These are phyloP conservation scores for Septoria linicola DNA, from an alignment of 2,329 filamentous ascomycete species.

Conservation along the genomic window DNA sequence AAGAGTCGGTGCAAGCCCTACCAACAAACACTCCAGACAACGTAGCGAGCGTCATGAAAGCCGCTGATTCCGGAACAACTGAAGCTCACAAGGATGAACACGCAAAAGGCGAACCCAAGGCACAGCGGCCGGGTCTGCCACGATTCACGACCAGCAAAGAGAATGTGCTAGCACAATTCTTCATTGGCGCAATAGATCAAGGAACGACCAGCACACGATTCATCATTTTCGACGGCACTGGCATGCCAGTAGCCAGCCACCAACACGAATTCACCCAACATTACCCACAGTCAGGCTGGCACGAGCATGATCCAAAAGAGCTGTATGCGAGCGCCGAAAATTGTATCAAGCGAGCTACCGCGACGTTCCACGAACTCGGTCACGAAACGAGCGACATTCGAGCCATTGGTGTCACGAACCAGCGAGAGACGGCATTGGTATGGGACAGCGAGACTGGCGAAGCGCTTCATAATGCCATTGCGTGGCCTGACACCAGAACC, in stretches of 20 bases:
- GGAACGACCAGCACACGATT: constrained; percentile 88
- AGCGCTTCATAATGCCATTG: constrained; percentile 78
- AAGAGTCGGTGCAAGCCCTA: constrained; percentile 12
- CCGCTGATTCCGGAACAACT: constrained; percentile 17
- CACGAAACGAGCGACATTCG: constrained; percentile 67
- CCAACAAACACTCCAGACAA: constrained; percentile 3
- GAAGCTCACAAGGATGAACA: constrained; percentile 10
- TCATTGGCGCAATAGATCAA: constrained; percentile 85
- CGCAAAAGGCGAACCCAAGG: constrained; percentile 13
- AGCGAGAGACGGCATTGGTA: constrained; percentile 82
- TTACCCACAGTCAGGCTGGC: constrained; percentile 84
- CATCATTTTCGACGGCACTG: constrained; percentile 80
- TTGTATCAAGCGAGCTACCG: constrained; percentile 75
- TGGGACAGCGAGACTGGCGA: constrained; percentile 82
- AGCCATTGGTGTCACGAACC: constrained; percentile 78
- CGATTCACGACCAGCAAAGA: constrained; percentile 38
- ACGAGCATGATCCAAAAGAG: constrained; percentile 81
- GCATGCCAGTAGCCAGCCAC: constrained; percentile 75
- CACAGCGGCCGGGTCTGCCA: constrained; percentile 30
- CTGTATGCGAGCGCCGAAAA: constrained; percentile 71
- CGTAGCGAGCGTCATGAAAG: constrained; percentile 14
- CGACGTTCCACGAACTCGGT: constrained; percentile 67
- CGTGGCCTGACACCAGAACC: constrained; percentile 86
- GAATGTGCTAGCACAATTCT: constrained; percentile 49
- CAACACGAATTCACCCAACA: constrained; percentile 84